Evolutionary conservation across 2,329 filamentous ascomycete species (phyloP).

Genomic region (Coniochaeta prunicola): DNA sequence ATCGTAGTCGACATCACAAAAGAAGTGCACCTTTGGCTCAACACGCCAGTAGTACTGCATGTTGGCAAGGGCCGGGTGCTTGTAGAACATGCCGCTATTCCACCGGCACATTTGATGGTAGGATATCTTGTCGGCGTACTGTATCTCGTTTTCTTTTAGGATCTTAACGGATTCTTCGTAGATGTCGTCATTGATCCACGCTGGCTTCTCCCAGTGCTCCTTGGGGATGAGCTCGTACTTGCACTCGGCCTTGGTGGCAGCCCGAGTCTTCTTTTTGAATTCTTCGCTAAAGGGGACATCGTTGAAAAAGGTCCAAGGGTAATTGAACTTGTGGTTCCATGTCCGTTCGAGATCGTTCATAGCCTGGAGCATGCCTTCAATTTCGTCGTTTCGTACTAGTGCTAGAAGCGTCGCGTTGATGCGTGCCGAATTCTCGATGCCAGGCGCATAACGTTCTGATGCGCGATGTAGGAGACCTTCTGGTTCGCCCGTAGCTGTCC

Average conservation of each 20-base stretch:
- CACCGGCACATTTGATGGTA: conserved; percentile 99
- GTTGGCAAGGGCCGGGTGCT: conserved; percentile 78
- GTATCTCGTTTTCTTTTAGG: conserved; percentile 75
- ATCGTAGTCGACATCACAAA: conserved; percentile 97
- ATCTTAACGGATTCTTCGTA: conserved; percentile 79
- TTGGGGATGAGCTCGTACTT: conserved; percentile 84
- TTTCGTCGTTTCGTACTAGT: conserved; percentile 86
- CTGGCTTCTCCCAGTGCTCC: conserved; percentile 87
- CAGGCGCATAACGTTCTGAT: conserved; percentile 69
- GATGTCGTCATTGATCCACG: conserved; percentile 85
- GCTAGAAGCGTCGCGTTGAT: conserved; percentile 91
- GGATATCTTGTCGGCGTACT: conserved; percentile 81
- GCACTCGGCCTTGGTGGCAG: conserved; percentile 80
- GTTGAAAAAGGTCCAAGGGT: conserved; percentile 99
- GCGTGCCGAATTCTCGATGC: conserved; percentile 68
- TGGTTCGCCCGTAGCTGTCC: conserved; percentile 73
- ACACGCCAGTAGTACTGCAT: conserved; percentile 97
- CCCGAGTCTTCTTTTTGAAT: conserved; percentile 77
- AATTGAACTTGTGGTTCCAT: conserved; percentile 99
- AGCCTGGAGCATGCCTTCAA: conserved; percentile 74
- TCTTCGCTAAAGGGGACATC: conserved; percentile 89
- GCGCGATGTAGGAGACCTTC: conserved; percentile 67
- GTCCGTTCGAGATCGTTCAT: conserved; percentile 90
- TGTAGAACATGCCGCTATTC: conserved; percentile 98
- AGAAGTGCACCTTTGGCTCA: conserved; percentile 97